A percentile compares a stretch with the other conserved stretches of the same genome.
Conservation (phyloP, 1,284 basidiomycete genomes). For the Dichomitus squalens region DNA sequence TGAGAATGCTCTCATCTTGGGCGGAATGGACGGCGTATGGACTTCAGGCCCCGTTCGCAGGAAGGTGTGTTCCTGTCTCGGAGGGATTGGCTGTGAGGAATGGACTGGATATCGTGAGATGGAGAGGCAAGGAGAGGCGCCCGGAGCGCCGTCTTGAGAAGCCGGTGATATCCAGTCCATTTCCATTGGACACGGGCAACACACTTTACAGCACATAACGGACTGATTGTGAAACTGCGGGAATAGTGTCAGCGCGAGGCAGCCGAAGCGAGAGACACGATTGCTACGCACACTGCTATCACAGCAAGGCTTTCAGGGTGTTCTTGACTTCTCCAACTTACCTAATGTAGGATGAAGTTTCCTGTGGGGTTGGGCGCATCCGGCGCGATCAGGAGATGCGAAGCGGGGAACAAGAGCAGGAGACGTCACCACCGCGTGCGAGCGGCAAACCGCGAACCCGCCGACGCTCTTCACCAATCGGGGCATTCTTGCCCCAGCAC, state of each 20-base stretch:
- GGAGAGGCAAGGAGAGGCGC: constrained; percentile 3
- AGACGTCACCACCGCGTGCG: no score
- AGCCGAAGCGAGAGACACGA: neutral
- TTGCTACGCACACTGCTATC: neutral
- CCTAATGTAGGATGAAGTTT: neutral
- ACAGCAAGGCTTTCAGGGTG: neutral
- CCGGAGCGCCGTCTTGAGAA: neutral
- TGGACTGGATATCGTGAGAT: constrained; percentile 3
- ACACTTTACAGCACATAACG: constrained; percentile 2
- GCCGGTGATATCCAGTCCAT: no score
- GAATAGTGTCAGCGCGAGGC: neutral
- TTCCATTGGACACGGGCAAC: neutral
- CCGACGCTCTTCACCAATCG: no score
- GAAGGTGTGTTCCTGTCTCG: constrained; percentile 10
- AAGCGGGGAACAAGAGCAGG: no score
- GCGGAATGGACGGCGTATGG: constrained; percentile 5
- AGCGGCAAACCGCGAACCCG: no score
- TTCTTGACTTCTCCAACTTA: neutral
- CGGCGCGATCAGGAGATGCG: neutral
- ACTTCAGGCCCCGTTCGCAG: constrained; percentile 2
- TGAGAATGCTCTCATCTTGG: neutral
- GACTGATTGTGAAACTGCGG: neutral
- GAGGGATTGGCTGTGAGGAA: neutral
- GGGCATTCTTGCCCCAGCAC: no score
- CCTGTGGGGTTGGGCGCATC: neutral